Conservation (phyloP, 345 rosid genomes). For the thale cress (Arabidopsis thaliana) region TAIR10.1 NC_003075.7:9213001-9213500, state of each 20-base stretch:
- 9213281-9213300: slow-evolving; percentile 50
- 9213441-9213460: slow-evolving; percentile 69
- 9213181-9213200: slow-evolving; percentile 10
- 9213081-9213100: slow-evolving; percentile 32
- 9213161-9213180: slow-evolving; percentile 29
- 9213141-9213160: slow-evolving; percentile 43
- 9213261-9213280: slow-evolving; percentile 56
- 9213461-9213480: slow-evolving; percentile 79
- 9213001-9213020: slow-evolving; percentile 22
- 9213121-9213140: slow-evolving; percentile 38
- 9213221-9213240: slow-evolving; percentile 36
- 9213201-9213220: slow-evolving; percentile 27
- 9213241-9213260: slow-evolving; percentile 39
- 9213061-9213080: slow-evolving; percentile 38
- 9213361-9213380: slow-evolving; percentile 49
- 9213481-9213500: slow-evolving; percentile 74
- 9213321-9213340: slow-evolving; percentile 58
- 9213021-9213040: slow-evolving; percentile 20
- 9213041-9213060: slow-evolving; percentile 16
- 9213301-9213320: slow-evolving; percentile 58
- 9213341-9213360: slow-evolving; percentile 56
- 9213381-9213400: slow-evolving; percentile 64
- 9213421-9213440: slow-evolving; percentile 56
- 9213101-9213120: slow-evolving; percentile 50
- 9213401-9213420: slow-evolving; percentile 53